These are phyloP conservation scores for Ogataea glucozyma DNA, from an alignment of 805 yeast genomes.

Conservation along the genomic window DNA sequence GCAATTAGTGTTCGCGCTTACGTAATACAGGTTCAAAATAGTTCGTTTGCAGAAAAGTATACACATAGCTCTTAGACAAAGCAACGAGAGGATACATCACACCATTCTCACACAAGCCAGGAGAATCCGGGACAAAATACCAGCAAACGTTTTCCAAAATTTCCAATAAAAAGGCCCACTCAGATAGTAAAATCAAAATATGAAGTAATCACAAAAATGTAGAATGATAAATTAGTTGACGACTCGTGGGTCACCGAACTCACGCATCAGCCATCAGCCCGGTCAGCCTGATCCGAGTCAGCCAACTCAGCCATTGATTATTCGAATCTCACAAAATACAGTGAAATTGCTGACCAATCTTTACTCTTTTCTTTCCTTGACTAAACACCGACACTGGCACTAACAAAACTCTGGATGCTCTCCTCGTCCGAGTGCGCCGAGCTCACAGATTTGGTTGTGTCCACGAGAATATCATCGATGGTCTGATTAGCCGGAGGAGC, in stretches of 20 bases:
- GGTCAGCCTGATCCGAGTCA: too few relatives aligned
- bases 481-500: constrained; percentile 13
- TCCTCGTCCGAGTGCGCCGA: constrained; percentile 27
- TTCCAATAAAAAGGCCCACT: background rate
- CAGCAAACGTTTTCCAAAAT: too few relatives aligned
- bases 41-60: constrained; percentile 3
- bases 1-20: constrained; percentile 19
- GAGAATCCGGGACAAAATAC: too few relatives aligned
- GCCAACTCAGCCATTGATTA: too few relatives aligned
- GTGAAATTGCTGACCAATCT: too few relatives aligned
- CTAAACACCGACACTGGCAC: constrained; percentile 38
- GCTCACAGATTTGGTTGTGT: constrained; percentile 10
- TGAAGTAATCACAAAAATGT: too few relatives aligned
- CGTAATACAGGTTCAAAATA: too few relatives aligned
- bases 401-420: constrained; percentile 32
- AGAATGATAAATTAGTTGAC: too few relatives aligned
- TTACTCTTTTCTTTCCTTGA: too few relatives aligned
- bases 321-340: too few relatives aligned
- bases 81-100: background rate
- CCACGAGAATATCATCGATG: constrained; percentile 25
- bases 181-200: background rate
- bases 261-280: too few relatives aligned
- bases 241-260: too few relatives aligned
- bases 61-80: constrained; percentile 1
- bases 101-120: constrained; percentile 2